Percentiles rank a stretch among this genome's conserved stretches.
phyloP scores from a whole-genome alignment of 176 grass and related monocot species.

The Coix lacrymajobi region DNA sequence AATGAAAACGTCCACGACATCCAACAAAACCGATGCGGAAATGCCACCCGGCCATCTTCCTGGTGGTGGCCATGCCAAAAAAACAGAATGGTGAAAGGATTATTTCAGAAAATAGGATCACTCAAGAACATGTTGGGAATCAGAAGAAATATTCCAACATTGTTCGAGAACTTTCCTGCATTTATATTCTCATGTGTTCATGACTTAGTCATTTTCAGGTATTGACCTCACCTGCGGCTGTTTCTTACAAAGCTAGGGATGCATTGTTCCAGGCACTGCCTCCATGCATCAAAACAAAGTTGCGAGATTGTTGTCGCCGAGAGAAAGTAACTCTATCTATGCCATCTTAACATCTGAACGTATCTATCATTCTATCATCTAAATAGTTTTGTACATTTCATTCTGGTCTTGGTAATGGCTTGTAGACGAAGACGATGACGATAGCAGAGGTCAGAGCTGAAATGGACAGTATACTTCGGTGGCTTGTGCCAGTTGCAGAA shows the following conservation, averaged over 20 bases:
- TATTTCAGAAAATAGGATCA: too few species aligned
- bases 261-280: slow-evolving; percentile 13
- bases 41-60: too few species aligned
- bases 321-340: not conserved
- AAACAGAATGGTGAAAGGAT: too few species aligned
- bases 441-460: slow-evolving; percentile 36
- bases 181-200: not conserved
- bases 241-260: not conserved
- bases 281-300: slow-evolving; percentile 4
- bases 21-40: too few species aligned
- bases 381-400: not conserved
- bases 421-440: slow-evolving; percentile 19
- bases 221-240: not conserved
- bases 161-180: too few species aligned
- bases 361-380: not conserved
- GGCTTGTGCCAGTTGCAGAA: slow-evolving; percentile 44
- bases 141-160: too few species aligned
- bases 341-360: not conserved
- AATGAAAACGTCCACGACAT: too few species aligned
- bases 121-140: too few species aligned
- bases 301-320: not conserved
- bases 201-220: not conserved
- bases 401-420: not conserved
- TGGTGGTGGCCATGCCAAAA: too few species aligned
- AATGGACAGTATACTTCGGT: slow-evolving; percentile 48